phyloP scores from a whole-genome alignment of 345 rosid species.

The Ceriops zippeliana region DNA sequence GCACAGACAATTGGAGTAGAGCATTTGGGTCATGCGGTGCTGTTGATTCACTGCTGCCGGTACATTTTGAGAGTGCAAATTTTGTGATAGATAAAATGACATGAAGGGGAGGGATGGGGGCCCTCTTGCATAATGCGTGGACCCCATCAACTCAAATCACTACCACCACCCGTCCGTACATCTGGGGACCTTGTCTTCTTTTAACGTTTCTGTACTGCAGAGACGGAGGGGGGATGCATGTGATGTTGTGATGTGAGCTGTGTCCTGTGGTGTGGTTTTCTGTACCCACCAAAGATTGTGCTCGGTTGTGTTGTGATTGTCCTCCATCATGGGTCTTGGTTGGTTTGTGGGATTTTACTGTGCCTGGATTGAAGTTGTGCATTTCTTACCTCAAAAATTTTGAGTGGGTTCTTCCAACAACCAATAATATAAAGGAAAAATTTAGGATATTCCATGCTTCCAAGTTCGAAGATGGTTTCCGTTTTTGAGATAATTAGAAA shows the following conservation, averaged over 20 bases:
- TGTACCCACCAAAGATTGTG: constrained; percentile 2
- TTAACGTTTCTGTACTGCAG: background rate
- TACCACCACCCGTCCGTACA: constrained; percentile 13
- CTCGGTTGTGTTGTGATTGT: background rate
- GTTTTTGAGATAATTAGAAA: background rate
- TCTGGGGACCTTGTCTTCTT: constrained; percentile 3
- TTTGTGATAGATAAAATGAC: background rate
- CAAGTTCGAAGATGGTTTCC: no score
- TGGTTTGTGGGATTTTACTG: background rate
- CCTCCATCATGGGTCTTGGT: background rate
- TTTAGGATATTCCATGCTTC: background rate
- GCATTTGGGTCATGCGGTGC: no score
- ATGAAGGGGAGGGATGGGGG: background rate
- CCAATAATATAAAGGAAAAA: background rate
- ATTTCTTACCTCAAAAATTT: no score
- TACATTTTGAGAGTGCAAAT: no score
- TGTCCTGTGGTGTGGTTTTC: constrained; percentile 3
- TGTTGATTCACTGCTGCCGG: no score
- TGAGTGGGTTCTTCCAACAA: background rate
- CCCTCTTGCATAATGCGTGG: constrained; percentile 1
- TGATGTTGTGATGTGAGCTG: constrained; percentile 15
- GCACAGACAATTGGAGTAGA: no score
- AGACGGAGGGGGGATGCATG: background rate
- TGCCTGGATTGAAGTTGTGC: no score
- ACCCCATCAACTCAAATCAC: constrained; percentile 5